Percentiles rank a stretch among this genome's conserved stretches.
These are phyloP conservation scores for Myrica gale DNA, from an alignment of 306 rosid genomes.

Conservation along the genomic window DNA sequence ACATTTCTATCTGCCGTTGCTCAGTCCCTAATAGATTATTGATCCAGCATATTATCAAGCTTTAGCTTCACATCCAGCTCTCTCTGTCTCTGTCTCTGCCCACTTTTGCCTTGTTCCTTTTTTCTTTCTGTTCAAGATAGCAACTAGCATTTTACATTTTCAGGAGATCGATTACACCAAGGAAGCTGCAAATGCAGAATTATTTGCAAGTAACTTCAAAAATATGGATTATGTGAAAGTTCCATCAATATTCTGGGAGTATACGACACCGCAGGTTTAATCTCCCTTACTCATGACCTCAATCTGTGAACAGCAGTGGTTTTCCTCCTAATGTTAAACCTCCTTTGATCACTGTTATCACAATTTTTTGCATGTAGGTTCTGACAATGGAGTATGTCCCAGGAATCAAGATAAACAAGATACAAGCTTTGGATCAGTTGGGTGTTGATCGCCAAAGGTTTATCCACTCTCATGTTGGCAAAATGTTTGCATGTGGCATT, in stretches of 20 bases:
- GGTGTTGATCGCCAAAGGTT: slow-evolving; percentile 95
- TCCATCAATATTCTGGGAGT: slow-evolving; percentile 84
- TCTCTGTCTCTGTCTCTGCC: not conserved
- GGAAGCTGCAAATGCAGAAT: slow-evolving; percentile 94
- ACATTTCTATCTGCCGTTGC: not conserved
- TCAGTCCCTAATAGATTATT: slow-evolving; percentile 5
- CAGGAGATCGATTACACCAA: slow-evolving; percentile 99
- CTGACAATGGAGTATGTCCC: slow-evolving; percentile 99
- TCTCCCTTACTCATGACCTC: slow-evolving; percentile 20
- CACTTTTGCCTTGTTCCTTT: not conserved
- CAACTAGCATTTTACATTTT: slow-evolving; percentile 19
- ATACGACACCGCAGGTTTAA: slow-evolving; percentile 91
- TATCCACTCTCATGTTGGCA: slow-evolving; percentile 17
- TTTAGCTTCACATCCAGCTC: not conserved
- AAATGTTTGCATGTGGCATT: slow-evolving; percentile 19
- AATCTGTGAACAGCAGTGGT: slow-evolving; percentile 9
- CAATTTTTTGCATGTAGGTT: slow-evolving; percentile 47
- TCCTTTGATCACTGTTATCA: slow-evolving; percentile 21
- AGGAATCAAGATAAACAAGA: slow-evolving; percentile 95
- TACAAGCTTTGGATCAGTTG: slow-evolving; percentile 89
- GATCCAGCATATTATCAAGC: not conserved
- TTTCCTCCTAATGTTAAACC: not conserved
- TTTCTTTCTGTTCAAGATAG: not conserved
- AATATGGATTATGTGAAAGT: slow-evolving; percentile 86
- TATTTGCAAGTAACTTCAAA: slow-evolving; percentile 81